These are phyloP conservation scores for Tetracladium setigerum DNA, from an alignment of 495 filamentous ascomycete genomes.

Conservation along the genomic window DNA sequence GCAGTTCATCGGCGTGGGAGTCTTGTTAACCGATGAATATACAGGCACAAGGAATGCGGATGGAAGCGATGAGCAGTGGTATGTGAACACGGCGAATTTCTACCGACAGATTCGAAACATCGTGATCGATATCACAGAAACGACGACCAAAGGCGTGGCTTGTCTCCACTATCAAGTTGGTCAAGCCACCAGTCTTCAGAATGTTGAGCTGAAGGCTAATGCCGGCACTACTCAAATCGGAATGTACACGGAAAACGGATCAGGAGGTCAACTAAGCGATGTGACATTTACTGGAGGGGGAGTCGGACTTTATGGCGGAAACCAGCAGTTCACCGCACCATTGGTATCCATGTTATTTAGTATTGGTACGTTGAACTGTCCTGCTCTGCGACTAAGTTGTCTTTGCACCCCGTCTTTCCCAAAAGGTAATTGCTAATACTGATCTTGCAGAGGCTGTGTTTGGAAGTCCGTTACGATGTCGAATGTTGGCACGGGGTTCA, in stretches of 20 bases:
- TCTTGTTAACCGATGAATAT: conserved; percentile 63
- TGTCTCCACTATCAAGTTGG: conserved; percentile 73
- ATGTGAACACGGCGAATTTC: conserved; percentile 45
- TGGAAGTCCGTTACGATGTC: conserved; percentile 9
- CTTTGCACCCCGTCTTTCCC: no score
- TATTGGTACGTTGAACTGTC: no score
- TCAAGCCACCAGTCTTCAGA: conserved; percentile 64
- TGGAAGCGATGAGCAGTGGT: conserved; percentile 36
- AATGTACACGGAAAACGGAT: conserved; percentile 68
- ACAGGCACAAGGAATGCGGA: conserved; percentile 37
- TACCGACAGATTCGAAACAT: conserved; percentile 69
- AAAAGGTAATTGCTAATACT: no score
- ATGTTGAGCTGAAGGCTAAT: conserved; percentile 47
- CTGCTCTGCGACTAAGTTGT: no score
- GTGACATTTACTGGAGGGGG: conserved; percentile 58
- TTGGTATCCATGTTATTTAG: conserved; percentile 49
- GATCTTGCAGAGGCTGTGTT: no score
- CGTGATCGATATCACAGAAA: conserved; percentile 56
- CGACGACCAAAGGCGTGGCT: conserved; percentile 33
- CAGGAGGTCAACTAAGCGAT: conserved; percentile 56
- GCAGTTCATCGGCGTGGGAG: conserved; percentile 54
- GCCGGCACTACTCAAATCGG: conserved; percentile 31
- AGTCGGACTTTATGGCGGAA: conserved; percentile 47
- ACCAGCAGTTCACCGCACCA: conserved; percentile 59
- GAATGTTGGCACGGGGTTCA: conserved; percentile 6